These are phyloP conservation scores for Aspergillus pseudoviridinutans DNA, from an alignment of 2,329 filamentous ascomycete genomes.

Conservation along the genomic window DNA sequence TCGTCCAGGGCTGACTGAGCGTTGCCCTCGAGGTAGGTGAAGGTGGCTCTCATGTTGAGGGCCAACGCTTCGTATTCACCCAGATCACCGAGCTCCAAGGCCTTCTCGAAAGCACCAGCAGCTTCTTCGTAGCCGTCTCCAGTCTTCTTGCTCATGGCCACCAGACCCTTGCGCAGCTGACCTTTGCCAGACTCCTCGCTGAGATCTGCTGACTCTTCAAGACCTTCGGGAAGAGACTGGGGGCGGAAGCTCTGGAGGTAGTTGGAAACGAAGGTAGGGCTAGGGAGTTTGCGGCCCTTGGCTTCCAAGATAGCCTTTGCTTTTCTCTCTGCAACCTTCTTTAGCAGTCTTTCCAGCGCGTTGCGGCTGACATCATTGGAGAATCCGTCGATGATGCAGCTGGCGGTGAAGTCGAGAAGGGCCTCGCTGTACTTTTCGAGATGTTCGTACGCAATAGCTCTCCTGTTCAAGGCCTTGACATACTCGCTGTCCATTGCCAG, in stretches of 20 bases:
- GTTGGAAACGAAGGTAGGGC: constrained; percentile 95
- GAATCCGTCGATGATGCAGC: constrained; percentile 98
- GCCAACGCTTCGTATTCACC: constrained; percentile 83
- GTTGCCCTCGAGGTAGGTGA: constrained; percentile 87
- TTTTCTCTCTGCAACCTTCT: constrained; percentile 95
- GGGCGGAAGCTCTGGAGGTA: constrained; percentile 97
- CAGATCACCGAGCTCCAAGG: constrained; percentile 75
- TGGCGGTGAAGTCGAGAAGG: constrained; percentile 94
- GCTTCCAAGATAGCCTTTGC: constrained; percentile 79
- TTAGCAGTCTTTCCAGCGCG: constrained; percentile 86
- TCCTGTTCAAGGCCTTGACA: constrained; percentile 93
- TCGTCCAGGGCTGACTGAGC: constrained; percentile 78
- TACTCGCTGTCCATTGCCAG: constrained; percentile 93
- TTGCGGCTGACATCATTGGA: constrained; percentile 84
- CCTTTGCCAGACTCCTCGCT: constrained; percentile 75
- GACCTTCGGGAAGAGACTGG: constrained; percentile 70
- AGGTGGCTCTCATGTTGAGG: constrained; percentile 95
- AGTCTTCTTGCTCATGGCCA: constrained; percentile 79
- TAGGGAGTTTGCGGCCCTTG: constrained; percentile 83
- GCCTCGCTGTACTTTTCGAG: constrained; percentile 88
- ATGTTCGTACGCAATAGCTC: constrained; percentile 95
- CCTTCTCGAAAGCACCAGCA: constrained; percentile 78
- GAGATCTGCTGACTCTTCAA: constrained; percentile 78
- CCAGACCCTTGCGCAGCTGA: constrained; percentile 77
- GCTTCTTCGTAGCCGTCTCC: constrained; percentile 90